These are phyloP conservation scores for Lagerstroemia speciosa DNA, from an alignment of 345 rosid species.

Conservation along the genomic window DNA sequence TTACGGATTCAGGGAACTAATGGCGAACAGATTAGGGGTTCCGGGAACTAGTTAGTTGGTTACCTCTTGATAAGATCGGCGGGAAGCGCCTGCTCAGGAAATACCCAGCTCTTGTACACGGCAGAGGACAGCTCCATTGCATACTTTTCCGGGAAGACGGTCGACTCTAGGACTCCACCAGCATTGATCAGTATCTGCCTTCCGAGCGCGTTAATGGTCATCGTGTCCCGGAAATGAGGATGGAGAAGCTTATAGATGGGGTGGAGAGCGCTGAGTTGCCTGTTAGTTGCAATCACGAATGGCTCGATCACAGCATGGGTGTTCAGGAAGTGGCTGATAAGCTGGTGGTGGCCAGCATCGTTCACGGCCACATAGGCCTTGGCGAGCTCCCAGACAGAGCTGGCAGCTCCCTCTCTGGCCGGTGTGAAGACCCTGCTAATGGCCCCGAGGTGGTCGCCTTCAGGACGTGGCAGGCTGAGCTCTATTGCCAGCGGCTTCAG, in stretches of 20 bases:
- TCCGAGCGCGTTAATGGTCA: conserved; percentile 31
- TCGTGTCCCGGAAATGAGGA: conserved; percentile 38
- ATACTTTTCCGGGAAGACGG: conserved; percentile 31
- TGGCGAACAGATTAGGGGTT: too few species aligned
- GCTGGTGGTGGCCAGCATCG: conserved; percentile 28
- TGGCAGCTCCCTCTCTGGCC: conserved; percentile 6
- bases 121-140: conserved; percentile 32
- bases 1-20: neutral
- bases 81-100: conserved; percentile 35
- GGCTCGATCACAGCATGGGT: conserved; percentile 43
- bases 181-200: conserved; percentile 36
- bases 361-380: conserved; percentile 27
- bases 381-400: conserved; percentile 22
- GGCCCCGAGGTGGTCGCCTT: conserved; percentile 14
- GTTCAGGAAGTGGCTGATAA: conserved; percentile 30
- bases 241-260: conserved; percentile 35
- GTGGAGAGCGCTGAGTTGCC: conserved; percentile 39
- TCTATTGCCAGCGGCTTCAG: conserved; percentile 21
- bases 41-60: neutral
- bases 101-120: conserved; percentile 33
- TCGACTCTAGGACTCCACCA: conserved; percentile 26
- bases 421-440: conserved; percentile 22
- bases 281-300: conserved; percentile 37
- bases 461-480: conserved; percentile 16
- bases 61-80: conserved; percentile 34